Evolutionary conservation across 306 rosid species (phyloP).

Genomic region (Gastrolobium bilobum): DNA sequence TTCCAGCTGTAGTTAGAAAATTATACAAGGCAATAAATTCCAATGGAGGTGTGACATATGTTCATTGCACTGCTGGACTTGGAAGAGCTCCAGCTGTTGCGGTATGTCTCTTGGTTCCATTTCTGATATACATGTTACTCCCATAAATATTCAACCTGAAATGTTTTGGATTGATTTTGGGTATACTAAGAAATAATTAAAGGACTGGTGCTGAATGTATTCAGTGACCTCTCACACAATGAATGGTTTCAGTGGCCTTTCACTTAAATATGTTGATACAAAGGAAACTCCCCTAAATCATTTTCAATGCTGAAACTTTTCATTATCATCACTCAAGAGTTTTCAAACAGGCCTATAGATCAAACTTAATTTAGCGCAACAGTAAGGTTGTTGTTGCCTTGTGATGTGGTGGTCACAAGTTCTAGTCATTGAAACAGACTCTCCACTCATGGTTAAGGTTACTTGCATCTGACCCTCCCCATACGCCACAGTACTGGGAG

Average conservation of each 20-base stretch:
- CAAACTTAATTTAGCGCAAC: background rate
- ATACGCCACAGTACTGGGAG: background rate
- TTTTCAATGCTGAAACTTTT: background rate
- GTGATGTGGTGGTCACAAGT: background rate
- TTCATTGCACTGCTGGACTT: slow-evolving; percentile 99
- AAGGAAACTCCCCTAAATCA: background rate
- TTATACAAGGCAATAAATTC: slow-evolving; percentile 75
- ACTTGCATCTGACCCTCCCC: slow-evolving; percentile 11
- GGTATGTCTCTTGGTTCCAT: slow-evolving; percentile 58
- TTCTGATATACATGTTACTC: slow-evolving; percentile 24
- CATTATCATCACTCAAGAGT: slow-evolving; percentile 4
- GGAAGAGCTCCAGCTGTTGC: slow-evolving; percentile 98
- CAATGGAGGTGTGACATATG: slow-evolving; percentile 89
- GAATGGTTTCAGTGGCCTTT: background rate
- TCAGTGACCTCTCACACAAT: slow-evolving; percentile 25
- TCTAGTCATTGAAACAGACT: slow-evolving; percentile 3
- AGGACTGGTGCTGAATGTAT: slow-evolving; percentile 20
- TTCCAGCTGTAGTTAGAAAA: slow-evolving; percentile 86
- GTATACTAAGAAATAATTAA: slow-evolving; percentile 24
- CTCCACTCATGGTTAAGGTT: background rate
- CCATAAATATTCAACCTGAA: slow-evolving; percentile 13
- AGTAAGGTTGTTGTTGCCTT: slow-evolving; percentile 3
- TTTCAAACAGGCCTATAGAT: background rate
- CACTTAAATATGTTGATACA: slow-evolving; percentile 28
- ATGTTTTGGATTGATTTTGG: slow-evolving; percentile 6